Evolutionary conservation across 148 eudicot genomes (phyloP).

Genomic region (Silene conica): DNA sequence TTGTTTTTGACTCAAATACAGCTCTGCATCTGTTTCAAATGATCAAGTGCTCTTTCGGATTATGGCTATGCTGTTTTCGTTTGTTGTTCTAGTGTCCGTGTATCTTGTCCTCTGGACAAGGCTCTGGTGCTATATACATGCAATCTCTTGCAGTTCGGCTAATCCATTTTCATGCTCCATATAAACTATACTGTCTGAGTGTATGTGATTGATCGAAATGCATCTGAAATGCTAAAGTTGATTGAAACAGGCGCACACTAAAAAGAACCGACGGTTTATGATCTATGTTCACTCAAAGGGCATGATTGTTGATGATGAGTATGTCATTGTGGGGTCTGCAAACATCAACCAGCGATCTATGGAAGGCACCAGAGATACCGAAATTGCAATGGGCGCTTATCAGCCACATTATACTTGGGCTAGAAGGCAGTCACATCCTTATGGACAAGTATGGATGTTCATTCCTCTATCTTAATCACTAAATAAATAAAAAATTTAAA

Average conservation of each 20-base stretch:
- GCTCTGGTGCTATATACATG: too few relatives aligned
- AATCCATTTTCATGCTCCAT: neutral
- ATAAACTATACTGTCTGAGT: neutral
- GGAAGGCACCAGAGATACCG: slow-evolving; percentile 88
- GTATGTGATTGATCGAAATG: neutral
- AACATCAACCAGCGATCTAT: slow-evolving; percentile 92
- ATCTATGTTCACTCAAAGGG: slow-evolving; percentile 92
- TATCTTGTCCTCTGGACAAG: too few relatives aligned
- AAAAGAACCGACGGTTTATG: slow-evolving; percentile 71
- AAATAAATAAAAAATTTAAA: too few relatives aligned
- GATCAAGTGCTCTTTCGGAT: too few relatives aligned
- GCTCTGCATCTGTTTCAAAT: neutral
- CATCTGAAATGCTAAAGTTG: neutral
- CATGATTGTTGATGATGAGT: slow-evolving; percentile 95
- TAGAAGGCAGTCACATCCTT: slow-evolving; percentile 35
- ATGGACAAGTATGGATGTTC: slow-evolving; percentile 57
- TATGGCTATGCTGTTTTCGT: neutral
- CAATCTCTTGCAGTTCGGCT: neutral
- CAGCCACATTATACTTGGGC: slow-evolving; percentile 81
- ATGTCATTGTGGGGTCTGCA: slow-evolving; percentile 79
- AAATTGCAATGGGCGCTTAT: slow-evolving; percentile 93
- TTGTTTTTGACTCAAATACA: neutral
- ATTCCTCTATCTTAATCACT: too few relatives aligned
- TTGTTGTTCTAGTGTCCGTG: too few relatives aligned
- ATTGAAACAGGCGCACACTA: slow-evolving; percentile 39